Evolutionary conservation across 2,329 filamentous ascomycete genomes (phyloP).

Genomic region (Calonectria montana): DNA sequence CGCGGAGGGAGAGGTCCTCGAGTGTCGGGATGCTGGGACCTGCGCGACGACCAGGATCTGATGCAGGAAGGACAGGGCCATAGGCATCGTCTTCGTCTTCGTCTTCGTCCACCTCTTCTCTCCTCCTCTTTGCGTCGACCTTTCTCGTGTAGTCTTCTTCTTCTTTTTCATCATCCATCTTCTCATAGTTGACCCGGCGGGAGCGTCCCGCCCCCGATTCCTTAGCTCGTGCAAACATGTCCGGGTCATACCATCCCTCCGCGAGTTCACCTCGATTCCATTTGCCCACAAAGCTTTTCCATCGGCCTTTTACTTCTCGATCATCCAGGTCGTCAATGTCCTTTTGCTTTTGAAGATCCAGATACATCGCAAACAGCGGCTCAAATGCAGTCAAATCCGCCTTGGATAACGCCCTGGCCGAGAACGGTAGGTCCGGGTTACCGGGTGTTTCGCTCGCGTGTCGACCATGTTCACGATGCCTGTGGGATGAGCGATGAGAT

Average conservation of each 20-base stretch:
- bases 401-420: slow-evolving; percentile 74
- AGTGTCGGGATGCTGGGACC: slow-evolving; percentile 76
- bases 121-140: slow-evolving; percentile 13
- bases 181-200: slow-evolving; percentile 10
- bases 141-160: slow-evolving; percentile 22
- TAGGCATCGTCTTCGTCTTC: slow-evolving; percentile 66
- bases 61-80: slow-evolving; percentile 51
- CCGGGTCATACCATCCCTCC: slow-evolving; percentile 93
- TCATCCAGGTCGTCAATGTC: slow-evolving; percentile 76
- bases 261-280: slow-evolving; percentile 93
- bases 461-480: slow-evolving; percentile 32
- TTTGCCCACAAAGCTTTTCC: slow-evolving; percentile 92
- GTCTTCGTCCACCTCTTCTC: slow-evolving; percentile 35
- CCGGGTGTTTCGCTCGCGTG: slow-evolving; percentile 23
- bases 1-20: slow-evolving; percentile 76
- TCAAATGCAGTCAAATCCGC: slow-evolving; percentile 74
- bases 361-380: slow-evolving; percentile 83
- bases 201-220: slow-evolving; percentile 38
- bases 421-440: slow-evolving; percentile 67
- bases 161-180: slow-evolving; percentile 12
- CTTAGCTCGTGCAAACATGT: slow-evolving; percentile 64
- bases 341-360: slow-evolving; percentile 87
- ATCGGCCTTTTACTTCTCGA: slow-evolving; percentile 82
- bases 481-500: slow-evolving; percentile 39
- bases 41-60: slow-evolving; percentile 40